Percentiles rank a stretch among this genome's conserved stretches.
Evolutionary conservation across 2,329 filamentous ascomycete species (phyloP).

Genomic region (Coniochaeta prunicola): DNA sequence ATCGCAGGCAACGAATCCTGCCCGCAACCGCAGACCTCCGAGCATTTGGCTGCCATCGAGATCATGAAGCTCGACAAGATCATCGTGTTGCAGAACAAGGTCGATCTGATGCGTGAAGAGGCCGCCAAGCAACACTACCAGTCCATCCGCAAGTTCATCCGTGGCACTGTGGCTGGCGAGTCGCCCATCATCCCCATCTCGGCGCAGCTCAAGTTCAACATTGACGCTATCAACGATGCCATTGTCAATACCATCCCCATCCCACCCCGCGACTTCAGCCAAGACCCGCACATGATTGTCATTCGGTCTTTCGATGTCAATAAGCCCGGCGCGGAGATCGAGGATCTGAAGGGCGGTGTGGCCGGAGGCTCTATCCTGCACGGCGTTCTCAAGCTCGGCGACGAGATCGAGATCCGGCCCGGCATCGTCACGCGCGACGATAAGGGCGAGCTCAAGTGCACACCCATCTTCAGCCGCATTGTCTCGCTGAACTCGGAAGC

Average conservation of each 20-base stretch:
- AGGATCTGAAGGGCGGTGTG: slow-evolving; percentile 97
- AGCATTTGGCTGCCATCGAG: slow-evolving; percentile 97
- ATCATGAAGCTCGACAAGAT: slow-evolving; percentile 99
- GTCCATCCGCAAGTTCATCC: slow-evolving; percentile 96
- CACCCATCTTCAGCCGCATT: slow-evolving; percentile 91
- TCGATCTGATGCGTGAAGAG: slow-evolving; percentile 96
- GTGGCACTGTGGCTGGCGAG: slow-evolving; percentile 92
- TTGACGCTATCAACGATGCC: slow-evolving; percentile 94
- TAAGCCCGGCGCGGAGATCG: slow-evolving; percentile 98
- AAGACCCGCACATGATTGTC: slow-evolving; percentile 96
- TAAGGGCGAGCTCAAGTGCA: slow-evolving; percentile 89
- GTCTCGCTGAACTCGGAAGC: slow-evolving; percentile 94
- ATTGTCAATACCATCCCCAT: slow-evolving; percentile 94
- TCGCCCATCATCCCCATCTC: slow-evolving; percentile 94
- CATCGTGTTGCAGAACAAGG: slow-evolving; percentile 99
- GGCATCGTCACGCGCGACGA: slow-evolving; percentile 96
- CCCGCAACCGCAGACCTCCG: slow-evolving; percentile 95
- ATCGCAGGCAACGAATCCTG: slow-evolving; percentile 98
- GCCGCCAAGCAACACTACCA: slow-evolving; percentile 90
- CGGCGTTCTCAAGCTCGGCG: slow-evolving; percentile 91
- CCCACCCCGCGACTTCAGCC: slow-evolving; percentile 81
- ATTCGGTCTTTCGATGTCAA: slow-evolving; percentile 99
- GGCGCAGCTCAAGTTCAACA: slow-evolving; percentile 98
- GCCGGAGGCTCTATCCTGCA: slow-evolving; percentile 95
- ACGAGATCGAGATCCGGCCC: slow-evolving; percentile 98